Evolutionary conservation across 2,329 filamentous ascomycete species (phyloP).

Genomic region (Rhynchosporium agropyri): DNA sequence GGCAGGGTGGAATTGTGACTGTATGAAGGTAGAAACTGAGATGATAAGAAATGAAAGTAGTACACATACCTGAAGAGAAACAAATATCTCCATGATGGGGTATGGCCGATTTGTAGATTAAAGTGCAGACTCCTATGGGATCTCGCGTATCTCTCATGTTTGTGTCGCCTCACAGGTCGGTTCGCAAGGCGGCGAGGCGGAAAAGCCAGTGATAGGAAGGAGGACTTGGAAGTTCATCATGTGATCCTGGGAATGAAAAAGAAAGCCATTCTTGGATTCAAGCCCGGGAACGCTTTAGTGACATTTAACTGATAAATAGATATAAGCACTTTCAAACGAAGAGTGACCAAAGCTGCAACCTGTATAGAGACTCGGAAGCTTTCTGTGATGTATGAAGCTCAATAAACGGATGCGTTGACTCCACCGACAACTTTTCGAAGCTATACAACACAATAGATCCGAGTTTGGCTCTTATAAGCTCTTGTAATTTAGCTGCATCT

Average conservation of each 20-base stretch:
- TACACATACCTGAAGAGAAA: background rate
- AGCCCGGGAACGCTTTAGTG: background rate
- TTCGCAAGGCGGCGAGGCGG: slow-evolving; percentile 15
- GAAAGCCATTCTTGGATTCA: background rate
- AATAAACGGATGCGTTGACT: too few relatives aligned
- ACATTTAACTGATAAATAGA: background rate
- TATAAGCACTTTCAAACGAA: background rate
- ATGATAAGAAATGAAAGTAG: background rate
- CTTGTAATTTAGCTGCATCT: too few relatives aligned
- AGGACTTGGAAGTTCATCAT: background rate
- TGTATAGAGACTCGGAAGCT: background rate
- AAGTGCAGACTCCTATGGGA: background rate
- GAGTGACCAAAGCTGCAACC: background rate
- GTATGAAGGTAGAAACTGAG: background rate
- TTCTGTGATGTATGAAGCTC: background rate
- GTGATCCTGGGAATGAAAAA: background rate
- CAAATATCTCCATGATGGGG: background rate
- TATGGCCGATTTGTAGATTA: slow-evolving; percentile 1
- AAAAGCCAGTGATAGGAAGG: background rate
- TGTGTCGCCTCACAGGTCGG: slow-evolving; percentile 3
- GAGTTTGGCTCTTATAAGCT: too few relatives aligned
- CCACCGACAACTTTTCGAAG: background rate
- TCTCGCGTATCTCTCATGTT: slow-evolving; percentile 5
- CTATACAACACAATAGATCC: background rate
- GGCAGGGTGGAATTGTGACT: background rate